These are phyloP conservation scores for Euphorbia lathyris DNA, from an alignment of 345 rosid genomes.

Conservation along the genomic window DNA sequence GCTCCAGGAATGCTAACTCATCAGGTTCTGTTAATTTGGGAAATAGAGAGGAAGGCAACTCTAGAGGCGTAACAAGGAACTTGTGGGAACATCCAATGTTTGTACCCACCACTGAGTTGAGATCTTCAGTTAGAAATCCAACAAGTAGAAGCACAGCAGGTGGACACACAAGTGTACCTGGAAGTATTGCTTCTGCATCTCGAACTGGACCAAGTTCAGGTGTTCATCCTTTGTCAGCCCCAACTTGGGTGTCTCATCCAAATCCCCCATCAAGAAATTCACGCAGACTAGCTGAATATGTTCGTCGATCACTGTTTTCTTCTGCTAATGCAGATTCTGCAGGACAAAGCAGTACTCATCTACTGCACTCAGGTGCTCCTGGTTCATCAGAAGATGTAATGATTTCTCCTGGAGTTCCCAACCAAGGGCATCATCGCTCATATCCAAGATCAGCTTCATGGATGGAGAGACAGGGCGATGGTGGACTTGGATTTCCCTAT, in stretches of 20 bases:
- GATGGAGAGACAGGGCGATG: conserved; percentile 62
- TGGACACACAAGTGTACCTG: conserved; percentile 37
- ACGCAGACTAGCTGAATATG: conserved; percentile 61
- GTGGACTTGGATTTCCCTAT: conserved; percentile 47
- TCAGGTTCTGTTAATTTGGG: conserved; percentile 35
- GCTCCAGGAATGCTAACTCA: conserved; percentile 38
- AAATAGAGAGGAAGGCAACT: conserved; percentile 44
- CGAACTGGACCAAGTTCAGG: conserved; percentile 40
- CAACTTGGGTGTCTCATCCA: conserved; percentile 45
- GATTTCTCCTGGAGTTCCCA: conserved; percentile 48
- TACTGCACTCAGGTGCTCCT: conserved; percentile 36
- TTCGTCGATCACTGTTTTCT: conserved; percentile 65
- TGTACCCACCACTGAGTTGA: conserved; percentile 46
- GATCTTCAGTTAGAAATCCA: conserved; percentile 38
- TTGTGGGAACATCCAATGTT: conserved; percentile 50
- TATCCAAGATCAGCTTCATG: conserved; percentile 53
- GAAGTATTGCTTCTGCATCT: conserved; percentile 51
- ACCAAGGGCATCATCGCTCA: conserved; percentile 42
- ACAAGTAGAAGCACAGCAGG: conserved; percentile 30
- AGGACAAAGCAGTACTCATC: conserved; percentile 41
- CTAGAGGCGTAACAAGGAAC: conserved; percentile 42
- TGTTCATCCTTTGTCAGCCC: conserved; percentile 48
- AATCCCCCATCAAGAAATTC: conserved; percentile 49
- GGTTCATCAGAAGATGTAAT: conserved; percentile 41
- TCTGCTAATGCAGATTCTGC: conserved; percentile 45